These are phyloP conservation scores for Reutealis trisperma DNA, from an alignment of 345 rosid species.

Conservation along the genomic window DNA sequence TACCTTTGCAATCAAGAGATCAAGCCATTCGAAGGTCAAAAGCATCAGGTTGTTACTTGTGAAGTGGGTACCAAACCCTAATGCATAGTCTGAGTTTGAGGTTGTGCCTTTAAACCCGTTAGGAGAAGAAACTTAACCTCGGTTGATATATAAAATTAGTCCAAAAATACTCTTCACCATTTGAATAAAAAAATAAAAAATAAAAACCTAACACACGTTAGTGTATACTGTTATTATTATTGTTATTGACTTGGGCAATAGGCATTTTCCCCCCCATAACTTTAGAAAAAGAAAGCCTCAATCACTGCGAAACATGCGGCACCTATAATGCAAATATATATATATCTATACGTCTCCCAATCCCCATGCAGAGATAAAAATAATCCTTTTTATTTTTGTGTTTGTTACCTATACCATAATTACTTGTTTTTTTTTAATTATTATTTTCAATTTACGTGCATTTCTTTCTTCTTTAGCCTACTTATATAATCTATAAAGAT, in stretches of 20 bases:
- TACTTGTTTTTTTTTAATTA: neutral
- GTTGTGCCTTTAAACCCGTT: too few relatives aligned
- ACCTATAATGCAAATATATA: conserved; percentile 5
- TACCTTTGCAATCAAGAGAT: too few relatives aligned
- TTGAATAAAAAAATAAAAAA: too few relatives aligned
- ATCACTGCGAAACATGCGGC: conserved; percentile 27
- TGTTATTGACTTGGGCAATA: neutral
- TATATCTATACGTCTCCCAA: neutral
- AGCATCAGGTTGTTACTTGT: too few relatives aligned
- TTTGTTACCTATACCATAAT: neutral
- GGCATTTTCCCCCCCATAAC: neutral
- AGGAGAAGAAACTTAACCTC: too few relatives aligned
- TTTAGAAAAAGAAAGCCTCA: neutral
- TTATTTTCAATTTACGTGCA: neutral
- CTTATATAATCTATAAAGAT: neutral
- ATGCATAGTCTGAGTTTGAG: too few relatives aligned
- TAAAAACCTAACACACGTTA: neutral
- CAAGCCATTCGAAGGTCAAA: neutral
- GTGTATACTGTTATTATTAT: neutral
- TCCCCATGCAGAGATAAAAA: neutral
- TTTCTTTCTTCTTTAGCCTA: neutral
- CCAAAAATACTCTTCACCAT: too few relatives aligned
- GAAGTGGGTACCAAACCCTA: neutral
- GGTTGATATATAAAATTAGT: too few relatives aligned
- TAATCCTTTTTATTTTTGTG: neutral